These are phyloP conservation scores for Pseudovirgaria hyperparasitica DNA, from an alignment of 2,329 filamentous ascomycete species.

Conservation along the genomic window DNA sequence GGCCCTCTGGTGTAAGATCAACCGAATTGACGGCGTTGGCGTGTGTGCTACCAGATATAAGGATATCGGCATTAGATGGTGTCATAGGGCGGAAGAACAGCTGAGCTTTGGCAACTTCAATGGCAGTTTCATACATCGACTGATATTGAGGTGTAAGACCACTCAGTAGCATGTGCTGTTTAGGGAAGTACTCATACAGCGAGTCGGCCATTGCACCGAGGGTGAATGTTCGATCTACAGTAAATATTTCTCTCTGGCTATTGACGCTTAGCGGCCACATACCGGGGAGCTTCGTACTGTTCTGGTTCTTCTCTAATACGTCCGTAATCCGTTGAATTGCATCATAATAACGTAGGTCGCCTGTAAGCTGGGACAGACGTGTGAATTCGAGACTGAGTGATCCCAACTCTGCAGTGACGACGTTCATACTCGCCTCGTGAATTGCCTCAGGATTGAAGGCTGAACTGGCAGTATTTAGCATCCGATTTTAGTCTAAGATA, in stretches of 20 bases:
- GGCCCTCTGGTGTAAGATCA: conserved; percentile 29
- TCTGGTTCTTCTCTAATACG: conserved; percentile 20
- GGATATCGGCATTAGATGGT: conserved; percentile 51
- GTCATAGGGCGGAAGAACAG: conserved; percentile 70
- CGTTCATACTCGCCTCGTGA: conserved; percentile 17
- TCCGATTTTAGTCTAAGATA: conserved; percentile 1
- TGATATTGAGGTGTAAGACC: conserved; percentile 61
- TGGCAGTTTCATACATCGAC: conserved; percentile 56
- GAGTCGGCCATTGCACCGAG: conserved; percentile 45
- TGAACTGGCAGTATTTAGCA: conserved; percentile 13
- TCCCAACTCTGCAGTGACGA: conserved; percentile 24
- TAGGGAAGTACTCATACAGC: conserved; percentile 45
- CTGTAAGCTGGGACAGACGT: conserved; percentile 24
- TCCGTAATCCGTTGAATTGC: conserved; percentile 24
- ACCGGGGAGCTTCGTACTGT: conserved; percentile 21
- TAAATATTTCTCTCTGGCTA: conserved; percentile 16
- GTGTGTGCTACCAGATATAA: conserved; percentile 51
- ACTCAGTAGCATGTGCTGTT: conserved; percentile 62
- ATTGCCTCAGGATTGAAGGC: conserved; percentile 11
- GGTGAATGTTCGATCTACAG: conserved; percentile 28
- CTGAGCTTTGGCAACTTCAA: conserved; percentile 56
- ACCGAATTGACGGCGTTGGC: conserved; percentile 31
- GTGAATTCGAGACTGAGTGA: conserved; percentile 27
- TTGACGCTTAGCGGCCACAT: conserved; percentile 24
- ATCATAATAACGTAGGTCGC: conserved; percentile 25